Base-by-base conservation (phyloP, 139 green algal genomes). In the Ettlia oleoabundans region DNA sequence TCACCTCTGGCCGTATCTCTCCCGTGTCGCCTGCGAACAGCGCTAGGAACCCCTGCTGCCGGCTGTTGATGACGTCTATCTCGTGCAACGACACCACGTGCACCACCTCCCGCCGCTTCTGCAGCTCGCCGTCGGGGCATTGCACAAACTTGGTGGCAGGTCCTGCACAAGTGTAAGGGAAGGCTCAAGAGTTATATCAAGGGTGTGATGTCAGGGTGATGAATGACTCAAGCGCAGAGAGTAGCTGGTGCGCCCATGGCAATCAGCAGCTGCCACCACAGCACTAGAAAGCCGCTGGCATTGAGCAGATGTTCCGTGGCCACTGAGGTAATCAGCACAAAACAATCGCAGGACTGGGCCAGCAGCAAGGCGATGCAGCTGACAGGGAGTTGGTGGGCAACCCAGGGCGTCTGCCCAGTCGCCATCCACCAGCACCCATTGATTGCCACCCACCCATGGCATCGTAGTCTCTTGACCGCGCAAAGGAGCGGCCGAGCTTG, bases 21-120 rank as follows among this genome's bases (percentile, higher is more conserved):
- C 97, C 97, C 3, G 96, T 99, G 89, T 99, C 97, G 18, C 97
- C 97, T 22, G 92, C 91, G 89, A 99, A 99, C 62, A 99, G 89
- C 24, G 97, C 97, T 76, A 99, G 83, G 89, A 99, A 99, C 40
- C 97, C 97, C 93, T 99, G 94, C 83, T 90, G 85, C n/a, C 89
- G 61, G 6, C 69, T 89, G 85, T 99, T 99, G 88, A 99, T 99
- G 76, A 99, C 96, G 84, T 99, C 96, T 30, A 99, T 98, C 82
- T 99, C 96, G 82, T 97, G 93, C 83, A 99, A 90, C 26, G 94
- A 98, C 7, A 99, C 97, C 35, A 97, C 92, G 85, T 99, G 97
- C 81, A 98, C 95, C 66, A 98, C 94, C 87, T 99, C 96, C 84
- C 98, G 96, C n/a, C 97, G 92, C 86, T 96, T 96, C 88, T 99